Conservation (phyloP, 1,284 basidiomycete species). For the Fomitopsis schrenkii region DNA sequence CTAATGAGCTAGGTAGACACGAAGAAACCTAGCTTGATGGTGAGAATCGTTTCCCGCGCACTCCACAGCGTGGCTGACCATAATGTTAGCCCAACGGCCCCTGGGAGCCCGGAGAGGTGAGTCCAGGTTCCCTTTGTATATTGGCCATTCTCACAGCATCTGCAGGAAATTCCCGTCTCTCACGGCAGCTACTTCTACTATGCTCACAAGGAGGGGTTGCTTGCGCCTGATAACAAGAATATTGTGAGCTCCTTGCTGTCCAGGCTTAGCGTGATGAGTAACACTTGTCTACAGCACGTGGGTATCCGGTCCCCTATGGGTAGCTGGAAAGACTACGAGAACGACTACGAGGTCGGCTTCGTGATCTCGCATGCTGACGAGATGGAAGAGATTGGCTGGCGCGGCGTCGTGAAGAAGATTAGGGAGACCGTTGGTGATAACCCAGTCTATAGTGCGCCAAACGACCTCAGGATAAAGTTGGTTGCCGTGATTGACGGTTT, state of each 20-base stretch:
- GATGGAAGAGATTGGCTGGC: slow-evolving; percentile 30
- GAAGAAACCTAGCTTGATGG: slow-evolving; percentile 24
- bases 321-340: slow-evolving; percentile 29
- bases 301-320: slow-evolving; percentile 29
- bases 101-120: slow-evolving; percentile 28
- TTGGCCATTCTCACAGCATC: neutral
- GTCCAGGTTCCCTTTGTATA: neutral
- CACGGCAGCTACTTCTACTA: slow-evolving; percentile 40
- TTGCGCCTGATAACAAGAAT: slow-evolving; percentile 32
- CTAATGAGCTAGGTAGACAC: slow-evolving; percentile 20
- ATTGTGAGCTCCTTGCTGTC: slow-evolving; percentile 24
- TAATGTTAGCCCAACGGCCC: slow-evolving; percentile 20
- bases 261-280: neutral
- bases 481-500: slow-evolving; percentile 4
- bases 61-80: neutral
- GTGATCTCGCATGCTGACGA: slow-evolving; percentile 31
- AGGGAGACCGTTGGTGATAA: slow-evolving; percentile 31
- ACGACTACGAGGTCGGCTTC: slow-evolving; percentile 29
- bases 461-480: neutral
- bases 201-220: slow-evolving; percentile 34
- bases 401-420: slow-evolving; percentile 31
- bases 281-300: slow-evolving; percentile 22
- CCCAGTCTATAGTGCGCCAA: slow-evolving; percentile 31
- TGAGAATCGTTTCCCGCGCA: neutral
- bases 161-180: slow-evolving; percentile 27